Conservation (phyloP, 257 asterid species). For the Osmanthus fragrans region DNA sequence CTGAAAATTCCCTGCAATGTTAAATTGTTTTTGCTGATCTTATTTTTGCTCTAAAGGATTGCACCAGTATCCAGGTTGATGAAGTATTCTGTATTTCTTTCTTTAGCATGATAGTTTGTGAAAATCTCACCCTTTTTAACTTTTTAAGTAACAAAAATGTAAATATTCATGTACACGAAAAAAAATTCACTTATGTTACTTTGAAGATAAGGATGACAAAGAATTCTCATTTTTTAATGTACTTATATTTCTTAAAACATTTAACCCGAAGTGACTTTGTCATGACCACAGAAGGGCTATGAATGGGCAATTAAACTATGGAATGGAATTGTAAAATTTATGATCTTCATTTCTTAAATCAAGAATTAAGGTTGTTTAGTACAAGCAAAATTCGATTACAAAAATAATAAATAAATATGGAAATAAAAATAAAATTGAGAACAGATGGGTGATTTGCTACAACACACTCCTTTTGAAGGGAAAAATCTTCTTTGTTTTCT, state of each 20-base stretch:
- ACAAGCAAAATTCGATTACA: constrained; percentile 51
- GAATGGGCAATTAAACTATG: not conserved
- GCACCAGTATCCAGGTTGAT: not conserved
- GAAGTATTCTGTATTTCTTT: too few relatives aligned
- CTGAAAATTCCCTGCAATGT: not conserved
- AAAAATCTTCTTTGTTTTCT: constrained; percentile 38
- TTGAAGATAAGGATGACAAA: too few relatives aligned
- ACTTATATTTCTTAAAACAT: too few relatives aligned
- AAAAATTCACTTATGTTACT: too few relatives aligned
- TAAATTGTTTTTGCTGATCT: not conserved
- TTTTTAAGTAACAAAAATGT: too few relatives aligned
- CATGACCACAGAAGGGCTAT: too few relatives aligned
- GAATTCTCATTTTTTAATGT: too few relatives aligned
- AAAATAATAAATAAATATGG: constrained; percentile 44
- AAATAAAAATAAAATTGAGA: constrained; percentile 18
- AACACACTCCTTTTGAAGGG: constrained; percentile 36
- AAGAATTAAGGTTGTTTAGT: constrained; percentile 28
- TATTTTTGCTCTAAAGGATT: not conserved
- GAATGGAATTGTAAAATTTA: not conserved
- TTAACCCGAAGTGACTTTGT: too few relatives aligned
- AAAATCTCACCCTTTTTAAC: too few relatives aligned
- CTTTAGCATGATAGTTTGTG: too few relatives aligned
- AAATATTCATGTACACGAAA: too few relatives aligned
- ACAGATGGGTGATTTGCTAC: constrained; percentile 49
- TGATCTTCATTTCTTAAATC: constrained; percentile 31